Conservation (phyloP, 2,329 filamentous ascomycete species). For the Penicillium sp. region DNA sequence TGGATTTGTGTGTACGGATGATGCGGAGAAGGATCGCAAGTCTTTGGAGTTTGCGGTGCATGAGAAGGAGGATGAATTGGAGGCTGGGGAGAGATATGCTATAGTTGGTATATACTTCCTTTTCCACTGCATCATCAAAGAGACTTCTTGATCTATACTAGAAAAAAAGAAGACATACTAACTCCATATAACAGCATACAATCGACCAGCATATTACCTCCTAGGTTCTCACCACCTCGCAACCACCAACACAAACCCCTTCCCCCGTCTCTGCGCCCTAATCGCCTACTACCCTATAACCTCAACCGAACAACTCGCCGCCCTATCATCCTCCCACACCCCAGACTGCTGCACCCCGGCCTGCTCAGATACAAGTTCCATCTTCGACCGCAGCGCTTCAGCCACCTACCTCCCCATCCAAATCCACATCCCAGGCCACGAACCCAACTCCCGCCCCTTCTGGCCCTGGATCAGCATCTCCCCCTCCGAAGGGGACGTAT, state of each 20-base stretch:
- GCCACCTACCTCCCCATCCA: constrained; percentile 52
- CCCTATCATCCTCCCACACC: constrained; percentile 5
- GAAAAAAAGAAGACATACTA: no score
- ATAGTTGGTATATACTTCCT: constrained; percentile 59
- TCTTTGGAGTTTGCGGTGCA: constrained; percentile 57
- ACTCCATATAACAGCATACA: constrained; percentile 56
- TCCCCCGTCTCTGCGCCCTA: constrained; percentile 62
- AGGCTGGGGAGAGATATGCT: constrained; percentile 62
- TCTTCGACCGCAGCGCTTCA: constrained; percentile 38
- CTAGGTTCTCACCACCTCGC: constrained; percentile 52
- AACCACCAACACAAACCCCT: constrained; percentile 59
- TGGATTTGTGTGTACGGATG: constrained; percentile 45
- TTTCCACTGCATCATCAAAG: neutral
- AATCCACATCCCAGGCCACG: constrained; percentile 60
- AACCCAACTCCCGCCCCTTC: constrained; percentile 19
- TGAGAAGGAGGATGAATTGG: constrained; percentile 58
- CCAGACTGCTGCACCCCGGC: constrained; percentile 39
- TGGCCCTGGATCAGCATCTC: constrained; percentile 33
- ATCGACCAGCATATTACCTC: constrained; percentile 62
- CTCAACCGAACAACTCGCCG: constrained; percentile 11
- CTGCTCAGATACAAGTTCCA: constrained; percentile 35
- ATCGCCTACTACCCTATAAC: constrained; percentile 63
- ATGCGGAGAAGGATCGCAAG: constrained; percentile 56
- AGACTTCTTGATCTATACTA: no score
- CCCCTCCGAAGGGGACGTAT: constrained; percentile 36